Evolutionary conservation across 1,284 basidiomycete species (phyloP), one percentile per base, ranked within the genome.

Genomic region (Tylopilus orsonianus): DNA sequence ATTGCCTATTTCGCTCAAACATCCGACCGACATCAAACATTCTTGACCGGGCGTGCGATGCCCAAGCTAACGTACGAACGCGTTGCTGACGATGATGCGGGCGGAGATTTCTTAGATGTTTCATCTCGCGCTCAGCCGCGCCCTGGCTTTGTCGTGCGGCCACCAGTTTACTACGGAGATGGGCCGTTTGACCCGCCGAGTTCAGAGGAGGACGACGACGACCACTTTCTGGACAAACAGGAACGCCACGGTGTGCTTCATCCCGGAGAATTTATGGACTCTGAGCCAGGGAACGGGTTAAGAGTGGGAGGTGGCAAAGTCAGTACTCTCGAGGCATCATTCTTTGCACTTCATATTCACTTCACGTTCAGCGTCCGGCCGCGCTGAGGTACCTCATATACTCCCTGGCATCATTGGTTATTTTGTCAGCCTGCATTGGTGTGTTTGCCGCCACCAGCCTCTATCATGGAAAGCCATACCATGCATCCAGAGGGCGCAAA

Each of bases 181-280:
- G 85, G 85, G 0, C 74, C 79, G 0, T 88, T 87, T 56, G 82
- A 87, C 56, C 75, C 83, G 29, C 83, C 85, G 7, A 85, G 80
- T 59, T 87, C 84, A 13, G 80, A 83, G 36, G 84, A 85, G 20
- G 85, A 83, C 47, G 78, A 79, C 18, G 79, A 80, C 20, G 71
- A 68, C 8, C 64, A 75, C 40, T 62, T 76, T 29, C 72, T 73
- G 56, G 81, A 79, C 53, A 59, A 58, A 13, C 26, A 34, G 3
- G 62, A 60, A 2, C 55, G 46, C 34, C 67, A 68, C 18, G 67
- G 67, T 49, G 16, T 57, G 62, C 46, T 60, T 4, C 54, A 51
- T 22, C 44, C 40, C 13, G 58, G 51, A 30, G 48, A 38, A 13
- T 44, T 57, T 5, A 36, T 10, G 18, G 58, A 56, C 32, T 56